Conservation (phyloP, 2,329 filamentous ascomycete species). For the Talaromyces funiculosus region DNA sequence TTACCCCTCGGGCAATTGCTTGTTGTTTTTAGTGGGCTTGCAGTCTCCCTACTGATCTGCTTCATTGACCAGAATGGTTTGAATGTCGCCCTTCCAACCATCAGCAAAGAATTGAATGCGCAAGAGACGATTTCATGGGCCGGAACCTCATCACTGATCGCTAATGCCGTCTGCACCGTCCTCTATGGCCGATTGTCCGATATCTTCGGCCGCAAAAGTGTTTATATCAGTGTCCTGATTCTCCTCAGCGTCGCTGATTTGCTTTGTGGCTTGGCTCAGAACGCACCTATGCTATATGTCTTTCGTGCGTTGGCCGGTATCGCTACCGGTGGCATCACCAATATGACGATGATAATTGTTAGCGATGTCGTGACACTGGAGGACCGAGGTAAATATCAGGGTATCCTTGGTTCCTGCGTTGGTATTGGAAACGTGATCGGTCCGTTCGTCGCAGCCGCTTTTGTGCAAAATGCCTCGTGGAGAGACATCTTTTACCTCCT, state of each 20-base stretch:
- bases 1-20: slow-evolving; percentile 45
- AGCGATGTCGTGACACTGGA: slow-evolving; percentile 56
- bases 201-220: slow-evolving; percentile 55
- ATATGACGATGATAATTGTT: slow-evolving; percentile 57
- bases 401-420: slow-evolving; percentile 42
- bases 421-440: slow-evolving; percentile 45
- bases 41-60: slow-evolving; percentile 50
- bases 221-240: slow-evolving; percentile 50
- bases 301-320: slow-evolving; percentile 57
- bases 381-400: slow-evolving; percentile 53
- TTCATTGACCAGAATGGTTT: slow-evolving; percentile 57
- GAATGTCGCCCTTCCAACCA: slow-evolving; percentile 48
- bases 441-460: slow-evolving; percentile 44
- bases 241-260: slow-evolving; percentile 54
- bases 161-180: slow-evolving; percentile 60
- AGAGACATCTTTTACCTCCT: slow-evolving; percentile 48
- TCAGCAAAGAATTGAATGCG: slow-evolving; percentile 45
- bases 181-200: slow-evolving; percentile 59
- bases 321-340: slow-evolving; percentile 57
- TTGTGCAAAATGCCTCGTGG: slow-evolving; percentile 41
- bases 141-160: slow-evolving; percentile 64
- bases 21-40: slow-evolving; percentile 48
- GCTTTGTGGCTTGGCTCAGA: slow-evolving; percentile 53
- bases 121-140: slow-evolving; percentile 59
- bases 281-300: slow-evolving; percentile 54